Percentiles rank a stretch among this genome's conserved stretches.
phyloP scores from a whole-genome alignment of 2,329 filamentous ascomycete species.

The Zymoseptoria ardabiliae region DNA sequence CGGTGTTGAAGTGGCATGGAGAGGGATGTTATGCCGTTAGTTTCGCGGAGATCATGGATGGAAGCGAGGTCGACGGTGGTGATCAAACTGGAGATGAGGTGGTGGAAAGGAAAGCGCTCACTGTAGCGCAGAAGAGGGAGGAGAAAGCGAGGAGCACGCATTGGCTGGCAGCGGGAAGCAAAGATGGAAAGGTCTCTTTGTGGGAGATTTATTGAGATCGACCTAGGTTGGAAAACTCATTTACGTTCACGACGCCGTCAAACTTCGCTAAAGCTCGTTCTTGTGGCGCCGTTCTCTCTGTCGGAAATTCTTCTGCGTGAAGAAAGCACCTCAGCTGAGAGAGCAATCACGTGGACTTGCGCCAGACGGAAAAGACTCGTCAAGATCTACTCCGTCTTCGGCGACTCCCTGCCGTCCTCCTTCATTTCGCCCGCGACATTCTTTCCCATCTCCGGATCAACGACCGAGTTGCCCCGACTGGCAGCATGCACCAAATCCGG shows the following conservation, averaged over 20 bases:
- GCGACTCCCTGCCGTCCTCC: conserved; percentile 11
- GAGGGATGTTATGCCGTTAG: conserved; percentile 76
- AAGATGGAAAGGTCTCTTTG: conserved; percentile 89
- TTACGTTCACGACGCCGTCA: no score
- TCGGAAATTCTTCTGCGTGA: no score
- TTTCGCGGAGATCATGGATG: conserved; percentile 49
- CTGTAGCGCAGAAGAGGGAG: conserved; percentile 31
- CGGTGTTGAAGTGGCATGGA: conserved; percentile 90
- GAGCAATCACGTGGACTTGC: no score
- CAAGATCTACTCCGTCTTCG: conserved; percentile 2
- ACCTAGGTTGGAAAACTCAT: no score
- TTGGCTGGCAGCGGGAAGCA: conserved; percentile 85
- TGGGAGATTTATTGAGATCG: conserved; percentile 73
- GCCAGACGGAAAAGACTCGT: no score
- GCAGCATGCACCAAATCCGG: conserved; percentile 33
- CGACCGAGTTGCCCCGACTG: conserved; percentile 22
- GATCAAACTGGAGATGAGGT: background rate
- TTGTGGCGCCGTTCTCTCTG: no score
- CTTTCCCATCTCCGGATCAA: conserved; percentile 19
- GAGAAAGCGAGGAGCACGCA: conserved; percentile 62
- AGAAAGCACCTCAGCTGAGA: no score
- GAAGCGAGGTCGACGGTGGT: background rate
- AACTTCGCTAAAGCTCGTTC: no score
- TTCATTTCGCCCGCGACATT: conserved; percentile 10
- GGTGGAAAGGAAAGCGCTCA: conserved; percentile 11